These are phyloP conservation scores for Ceratonia siliqua DNA, from an alignment of 306 rosid species.

Conservation along the genomic window DNA sequence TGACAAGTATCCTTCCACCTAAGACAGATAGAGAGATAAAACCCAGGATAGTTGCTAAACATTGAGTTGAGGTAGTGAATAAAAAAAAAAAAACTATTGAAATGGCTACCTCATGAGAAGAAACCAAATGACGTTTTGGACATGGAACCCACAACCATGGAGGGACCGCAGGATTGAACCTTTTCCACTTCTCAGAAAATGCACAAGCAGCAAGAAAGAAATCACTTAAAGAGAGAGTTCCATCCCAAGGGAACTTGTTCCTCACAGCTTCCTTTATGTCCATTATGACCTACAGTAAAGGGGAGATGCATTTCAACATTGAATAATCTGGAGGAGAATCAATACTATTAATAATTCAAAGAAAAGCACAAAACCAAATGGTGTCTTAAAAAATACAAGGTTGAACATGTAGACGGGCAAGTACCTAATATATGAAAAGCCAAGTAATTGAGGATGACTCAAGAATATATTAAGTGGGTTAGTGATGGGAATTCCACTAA, in stretches of 20 bases:
- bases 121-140: slow-evolving; percentile 40
- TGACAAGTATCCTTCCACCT: slow-evolving; percentile 71
- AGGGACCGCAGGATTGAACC: slow-evolving; percentile 48
- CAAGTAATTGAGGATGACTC: not conserved
- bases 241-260: slow-evolving; percentile 55
- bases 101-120: slow-evolving; percentile 41
- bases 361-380: not conserved
- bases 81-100: not conserved
- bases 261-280: slow-evolving; percentile 16
- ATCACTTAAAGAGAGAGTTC: slow-evolving; percentile 56
- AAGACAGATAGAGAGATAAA: slow-evolving; percentile 7
- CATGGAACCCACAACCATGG: slow-evolving; percentile 71
- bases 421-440: not conserved
- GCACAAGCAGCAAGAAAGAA: slow-evolving; percentile 57
- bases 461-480: not conserved
- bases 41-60: slow-evolving; percentile 1
- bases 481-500: not conserved
- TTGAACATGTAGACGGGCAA: not conserved
- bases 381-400: not conserved
- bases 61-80: not conserved
- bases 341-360: not conserved
- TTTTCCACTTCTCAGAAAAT: slow-evolving; percentile 64
- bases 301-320: not conserved
- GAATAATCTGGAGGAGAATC: not conserved
- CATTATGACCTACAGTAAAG: slow-evolving; percentile 34